Percentiles rank a stretch among this genome's conserved stretches.
These are phyloP conservation scores for Acidomyces sp. DNA, from an alignment of 495 filamentous ascomycete species.

Conservation along the genomic window DNA sequence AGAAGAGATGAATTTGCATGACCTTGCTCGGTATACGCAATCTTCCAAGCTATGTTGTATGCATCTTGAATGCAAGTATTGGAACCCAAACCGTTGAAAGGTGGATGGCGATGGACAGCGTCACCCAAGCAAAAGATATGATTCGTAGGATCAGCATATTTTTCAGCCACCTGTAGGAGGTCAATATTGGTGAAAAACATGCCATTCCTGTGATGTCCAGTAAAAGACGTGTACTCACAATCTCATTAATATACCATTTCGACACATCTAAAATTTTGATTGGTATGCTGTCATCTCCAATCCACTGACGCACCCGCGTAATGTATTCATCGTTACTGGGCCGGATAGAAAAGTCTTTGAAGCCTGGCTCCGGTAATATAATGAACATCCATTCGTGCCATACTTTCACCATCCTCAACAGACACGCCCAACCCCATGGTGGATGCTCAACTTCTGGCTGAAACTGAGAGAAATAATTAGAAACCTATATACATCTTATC, in stretches of 20 bases:
- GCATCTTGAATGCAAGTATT: conserved; percentile 46
- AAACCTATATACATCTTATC: too few relatives aligned
- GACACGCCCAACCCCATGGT: conserved; percentile 31
- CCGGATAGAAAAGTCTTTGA: conserved; percentile 23
- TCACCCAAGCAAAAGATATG: conserved; percentile 39
- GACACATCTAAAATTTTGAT: conserved; percentile 35
- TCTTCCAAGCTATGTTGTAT: conserved; percentile 45
- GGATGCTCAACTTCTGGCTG: conserved; percentile 35
- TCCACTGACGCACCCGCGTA: conserved; percentile 32
- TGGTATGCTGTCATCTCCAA: conserved; percentile 38
- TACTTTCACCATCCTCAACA: conserved; percentile 41
- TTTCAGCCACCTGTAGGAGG: too few relatives aligned
- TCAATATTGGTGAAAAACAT: too few relatives aligned
- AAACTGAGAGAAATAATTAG: too few relatives aligned
- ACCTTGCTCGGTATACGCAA: conserved; percentile 37
- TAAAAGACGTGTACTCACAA: conserved; percentile 21
- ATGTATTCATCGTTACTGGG: conserved; percentile 34
- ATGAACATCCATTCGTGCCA: conserved; percentile 48
- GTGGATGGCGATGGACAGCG: conserved; percentile 41
- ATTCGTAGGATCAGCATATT: conserved; percentile 22
- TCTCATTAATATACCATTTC: conserved; percentile 42
- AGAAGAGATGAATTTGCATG: conserved; percentile 31
- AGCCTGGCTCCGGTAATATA: conserved; percentile 32
- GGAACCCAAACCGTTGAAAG: conserved; percentile 37
- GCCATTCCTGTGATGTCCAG: too few relatives aligned